Evolutionary conservation across 305 asterid species (phyloP).

Genomic region (Rubia tinctorum): DNA sequence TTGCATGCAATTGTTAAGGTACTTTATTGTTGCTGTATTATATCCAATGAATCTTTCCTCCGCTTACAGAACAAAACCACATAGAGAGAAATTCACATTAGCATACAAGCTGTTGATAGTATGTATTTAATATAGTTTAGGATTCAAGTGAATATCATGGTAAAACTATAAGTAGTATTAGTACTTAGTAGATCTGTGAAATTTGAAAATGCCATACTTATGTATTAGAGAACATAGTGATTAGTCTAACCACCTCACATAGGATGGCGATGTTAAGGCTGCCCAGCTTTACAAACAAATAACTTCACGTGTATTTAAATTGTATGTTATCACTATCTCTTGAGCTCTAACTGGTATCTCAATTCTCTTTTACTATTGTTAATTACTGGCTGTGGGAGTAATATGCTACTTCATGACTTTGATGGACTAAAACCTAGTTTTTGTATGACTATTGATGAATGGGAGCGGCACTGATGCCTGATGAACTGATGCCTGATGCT

Average conservation of each 20-base stretch:
- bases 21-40: background rate
- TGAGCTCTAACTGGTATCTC: background rate
- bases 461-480: too few relatives aligned
- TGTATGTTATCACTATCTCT: background rate
- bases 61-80: background rate
- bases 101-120: too few relatives aligned
- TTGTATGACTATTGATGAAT: slow-evolving; percentile 9
- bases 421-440: background rate
- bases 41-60: background rate
- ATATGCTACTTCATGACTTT: background rate
- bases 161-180: background rate
- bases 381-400: background rate
- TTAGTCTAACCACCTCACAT: background rate
- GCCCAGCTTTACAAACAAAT: background rate
- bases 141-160: background rate
- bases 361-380: background rate
- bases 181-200: background rate
- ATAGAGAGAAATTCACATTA: background rate
- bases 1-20: background rate
- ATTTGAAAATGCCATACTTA: too few relatives aligned
- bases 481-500: slow-evolving; percentile 8
- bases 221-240: background rate
- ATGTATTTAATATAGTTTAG: background rate
- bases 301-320: background rate
- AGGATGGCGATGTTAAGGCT: background rate